Base-by-base conservation (phyloP, 176 grass and related monocot species). In the Aegilops longissima region DNA sequence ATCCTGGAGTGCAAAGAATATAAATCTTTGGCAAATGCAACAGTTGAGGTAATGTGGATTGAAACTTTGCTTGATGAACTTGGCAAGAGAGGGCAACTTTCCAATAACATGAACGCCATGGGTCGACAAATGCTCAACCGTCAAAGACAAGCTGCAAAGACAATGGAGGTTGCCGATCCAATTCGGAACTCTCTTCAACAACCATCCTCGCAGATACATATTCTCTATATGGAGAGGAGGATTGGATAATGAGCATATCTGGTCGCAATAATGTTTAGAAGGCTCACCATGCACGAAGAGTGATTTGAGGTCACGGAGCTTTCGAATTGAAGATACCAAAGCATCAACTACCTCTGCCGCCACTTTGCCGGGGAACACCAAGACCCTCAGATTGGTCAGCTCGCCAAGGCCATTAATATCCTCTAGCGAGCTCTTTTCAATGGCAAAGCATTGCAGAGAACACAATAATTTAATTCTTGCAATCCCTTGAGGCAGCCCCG, bases 221-320 rank as follows among this genome's bases (percentile, higher is more conserved):
- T 29, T 0, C 24, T 66, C 25, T 0, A 66, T 66, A 33, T 31
- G 13, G 2, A 12, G 27, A 71, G 69, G 69, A 72, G 69, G 69
- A 6, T 18, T 68, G 0, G 66, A 68, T 4, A 68, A 35, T 35
- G 66, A 68, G 66, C 4, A 35, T 14, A 68, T 30, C 0, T 7
- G 66, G 0, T 18, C 1, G 14, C 17, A 30, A 33, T 66, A 5
- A 17, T 31, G 27, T 66, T 16, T 8, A 68, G 14, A 16, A 68
- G 16, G 0, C 65, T 0, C 6, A 16, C 0, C 0, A 18, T 9
- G 2, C 3, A 16, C 0, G 0, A 1, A 3, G 14, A 68, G 30
- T 4, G 0, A 0, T 4, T 6, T 68, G 14, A 68, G 66, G 12
- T 9, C 3, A 9, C 0, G 3, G 6, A 68, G 66, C 30, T 9